These are phyloP conservation scores for Ophiocordyceps camponoti-leonardi DNA, from an alignment of 2,329 filamentous ascomycete genomes.

Conservation along the genomic window DNA sequence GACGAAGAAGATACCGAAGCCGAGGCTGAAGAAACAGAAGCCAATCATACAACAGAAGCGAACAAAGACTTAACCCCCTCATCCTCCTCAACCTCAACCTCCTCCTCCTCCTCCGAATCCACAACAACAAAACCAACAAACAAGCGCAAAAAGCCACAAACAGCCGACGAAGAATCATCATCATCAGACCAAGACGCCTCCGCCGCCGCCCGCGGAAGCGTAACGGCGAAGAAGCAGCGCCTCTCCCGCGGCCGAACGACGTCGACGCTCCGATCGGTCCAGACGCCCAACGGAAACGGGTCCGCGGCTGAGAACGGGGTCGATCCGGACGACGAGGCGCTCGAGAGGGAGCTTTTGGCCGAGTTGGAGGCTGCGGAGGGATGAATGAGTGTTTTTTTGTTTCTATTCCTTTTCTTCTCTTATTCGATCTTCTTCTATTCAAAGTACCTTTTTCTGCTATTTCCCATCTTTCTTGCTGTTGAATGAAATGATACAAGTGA, in stretches of 20 bases:
- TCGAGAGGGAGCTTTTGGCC: constrained; percentile 46
- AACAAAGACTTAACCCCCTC: constrained; percentile 5
- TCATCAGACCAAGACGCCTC: constrained; percentile 15
- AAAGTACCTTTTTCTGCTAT: no score
- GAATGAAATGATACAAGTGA: neutral
- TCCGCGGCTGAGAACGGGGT: constrained; percentile 14
- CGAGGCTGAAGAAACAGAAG: constrained; percentile 4
- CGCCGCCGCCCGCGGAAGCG: constrained; percentile 15
- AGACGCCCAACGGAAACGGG: constrained; percentile 22
- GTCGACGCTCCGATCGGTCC: constrained; percentile 28
- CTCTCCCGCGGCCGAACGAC: constrained; percentile 25
- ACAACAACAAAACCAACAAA: constrained; percentile 1
- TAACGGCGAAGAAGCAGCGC: constrained; percentile 32
- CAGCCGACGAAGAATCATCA: constrained; percentile 9
- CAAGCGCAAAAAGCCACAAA: constrained; percentile 15
- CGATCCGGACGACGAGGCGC: constrained; percentile 32
- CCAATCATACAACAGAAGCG: neutral
- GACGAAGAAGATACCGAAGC: constrained; percentile 1
- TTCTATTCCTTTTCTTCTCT: neutral
- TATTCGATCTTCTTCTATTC: no score
- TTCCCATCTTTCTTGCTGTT: neutral
- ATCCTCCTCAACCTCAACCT: neutral
- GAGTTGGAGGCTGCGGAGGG: constrained; percentile 30
- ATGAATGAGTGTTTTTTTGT: neutral
- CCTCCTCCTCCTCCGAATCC: neutral